phyloP scores from a whole-genome alignment of 805 yeast genomes.

The Candida maesae region DNA sequence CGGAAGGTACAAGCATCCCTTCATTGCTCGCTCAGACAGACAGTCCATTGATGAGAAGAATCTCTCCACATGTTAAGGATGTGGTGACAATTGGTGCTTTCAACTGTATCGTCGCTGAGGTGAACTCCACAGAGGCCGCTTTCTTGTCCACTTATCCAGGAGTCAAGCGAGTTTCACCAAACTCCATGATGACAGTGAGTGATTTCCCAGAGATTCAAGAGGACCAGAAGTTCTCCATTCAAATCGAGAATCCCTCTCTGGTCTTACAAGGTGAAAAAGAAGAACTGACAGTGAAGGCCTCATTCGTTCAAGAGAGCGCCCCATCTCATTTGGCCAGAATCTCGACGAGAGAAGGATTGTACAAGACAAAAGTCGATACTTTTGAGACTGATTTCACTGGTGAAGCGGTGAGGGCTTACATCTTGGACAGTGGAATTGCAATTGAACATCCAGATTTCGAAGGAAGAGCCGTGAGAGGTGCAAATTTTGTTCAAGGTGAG shows the following conservation, averaged over 20 bases:
- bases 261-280: too few relatives aligned
- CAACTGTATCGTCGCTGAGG: slow-evolving; percentile 11
- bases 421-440: slow-evolving; percentile 78
- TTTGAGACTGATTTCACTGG: slow-evolving; percentile 55
- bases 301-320: slow-evolving; percentile 34
- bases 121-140: not conserved
- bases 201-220: slow-evolving; percentile 1
- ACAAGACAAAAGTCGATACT: not conserved
- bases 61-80: slow-evolving; percentile 7
- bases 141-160: not conserved
- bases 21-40: slow-evolving; percentile 2
- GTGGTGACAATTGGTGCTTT: slow-evolving; percentile 9
- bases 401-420: slow-evolving; percentile 61
- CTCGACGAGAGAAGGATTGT: slow-evolving; percentile 38
- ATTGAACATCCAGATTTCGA: slow-evolving; percentile 56
- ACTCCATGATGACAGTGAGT: slow-evolving; percentile 2
- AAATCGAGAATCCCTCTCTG: slow-evolving; percentile 6
- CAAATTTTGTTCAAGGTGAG: slow-evolving; percentile 53
- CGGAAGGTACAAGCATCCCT: slow-evolving; percentile 8
- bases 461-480: slow-evolving; percentile 57
- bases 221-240: slow-evolving; percentile 1
- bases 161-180: slow-evolving; percentile 4
- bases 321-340: slow-evolving; percentile 65
- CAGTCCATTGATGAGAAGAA: slow-evolving; percentile 2
- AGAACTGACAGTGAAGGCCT: not conserved